Evolutionary conservation across 306 rosid species (phyloP), one percentile per base, ranked within the genome.

Genomic region (Corylus heterophylla): DNA sequence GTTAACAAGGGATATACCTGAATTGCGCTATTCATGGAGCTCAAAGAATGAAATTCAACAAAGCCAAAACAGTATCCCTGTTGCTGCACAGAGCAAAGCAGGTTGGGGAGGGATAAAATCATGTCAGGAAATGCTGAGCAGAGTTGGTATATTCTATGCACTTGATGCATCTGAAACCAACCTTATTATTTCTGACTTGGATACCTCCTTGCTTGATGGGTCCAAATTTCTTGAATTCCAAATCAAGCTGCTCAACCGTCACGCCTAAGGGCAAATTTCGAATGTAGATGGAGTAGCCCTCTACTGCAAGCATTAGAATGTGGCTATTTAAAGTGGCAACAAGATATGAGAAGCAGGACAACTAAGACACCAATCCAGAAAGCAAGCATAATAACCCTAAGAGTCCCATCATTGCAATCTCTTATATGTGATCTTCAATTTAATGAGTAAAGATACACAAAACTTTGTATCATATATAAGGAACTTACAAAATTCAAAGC

Each of bases 41-140:
- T 74, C 67, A 39, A 68, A 49, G 91, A 88, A 66, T 44, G 84
- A 84, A 90, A 92, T 83, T 92, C 97, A 67, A 92, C 91, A 87
- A 92, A 92, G 76, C 94, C 97, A 71, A 92, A 92, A 81, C 94
- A 92, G 85, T 88, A 86, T 63, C 92, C 94, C 85, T 92, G 94
- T 55, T 77, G 90, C 94, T 90, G 91, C 80, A 78, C 77, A 61
- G 76, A 82, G 58, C 79, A 67, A 47, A 79, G 45, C 73, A 48
- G 73, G 42, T 17, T 73, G 39, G 71, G 2, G 42, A 55, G 61
- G 11, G 63, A 68, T 61, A 79, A 69, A 76, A 69, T 42, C 52
- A 42, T 17, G 71, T 83, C 82, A 78, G 78, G 54, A 79, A 63
- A 64, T 31, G 70, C 25, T 61, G 42, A 52, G 52, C 52, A 73